These are phyloP conservation scores for Aspergillus hortae DNA, from an alignment of 2,329 filamentous ascomycete species.

Conservation along the genomic window DNA sequence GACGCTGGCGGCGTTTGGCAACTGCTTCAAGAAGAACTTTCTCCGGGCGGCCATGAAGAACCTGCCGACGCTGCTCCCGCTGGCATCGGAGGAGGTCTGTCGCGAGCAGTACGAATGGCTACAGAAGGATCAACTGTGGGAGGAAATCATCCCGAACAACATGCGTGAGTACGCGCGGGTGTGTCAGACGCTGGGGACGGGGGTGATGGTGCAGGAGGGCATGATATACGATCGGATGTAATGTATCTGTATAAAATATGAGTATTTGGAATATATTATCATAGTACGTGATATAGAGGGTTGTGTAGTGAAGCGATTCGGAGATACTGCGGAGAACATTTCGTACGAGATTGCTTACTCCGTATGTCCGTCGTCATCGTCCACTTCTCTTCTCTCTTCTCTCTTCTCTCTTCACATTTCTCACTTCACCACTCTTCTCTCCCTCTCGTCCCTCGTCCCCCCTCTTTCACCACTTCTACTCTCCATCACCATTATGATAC, in stretches of 20 bases:
- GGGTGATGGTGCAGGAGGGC: constrained; percentile 10
- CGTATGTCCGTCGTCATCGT: background rate
- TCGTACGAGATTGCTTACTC: background rate
- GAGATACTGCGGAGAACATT: constrained; percentile 2
- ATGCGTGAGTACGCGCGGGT: constrained; percentile 33
- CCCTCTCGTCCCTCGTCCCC: background rate
- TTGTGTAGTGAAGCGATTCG: background rate
- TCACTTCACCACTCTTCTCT: background rate
- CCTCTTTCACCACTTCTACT: background rate
- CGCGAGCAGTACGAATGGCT: constrained; percentile 28
- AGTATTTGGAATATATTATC: background rate
- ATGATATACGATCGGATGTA: constrained; percentile 17
- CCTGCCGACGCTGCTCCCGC: constrained; percentile 25
- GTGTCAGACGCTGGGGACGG: constrained; percentile 21
- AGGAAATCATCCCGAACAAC: constrained; percentile 31
- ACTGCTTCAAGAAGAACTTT: constrained; percentile 33
- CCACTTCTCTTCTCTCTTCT: background rate
- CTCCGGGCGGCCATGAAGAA: constrained; percentile 28
- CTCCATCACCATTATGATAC: background rate
- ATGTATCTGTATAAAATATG: background rate
- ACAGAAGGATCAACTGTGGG: constrained; percentile 29
- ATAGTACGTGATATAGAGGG: background rate
- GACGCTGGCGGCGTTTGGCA: constrained; percentile 31
- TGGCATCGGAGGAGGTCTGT: constrained; percentile 29
- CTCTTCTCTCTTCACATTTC: background rate